Base-by-base conservation (phyloP, 164 flowering plant species). In the Umbilicus rupestris region DNA sequence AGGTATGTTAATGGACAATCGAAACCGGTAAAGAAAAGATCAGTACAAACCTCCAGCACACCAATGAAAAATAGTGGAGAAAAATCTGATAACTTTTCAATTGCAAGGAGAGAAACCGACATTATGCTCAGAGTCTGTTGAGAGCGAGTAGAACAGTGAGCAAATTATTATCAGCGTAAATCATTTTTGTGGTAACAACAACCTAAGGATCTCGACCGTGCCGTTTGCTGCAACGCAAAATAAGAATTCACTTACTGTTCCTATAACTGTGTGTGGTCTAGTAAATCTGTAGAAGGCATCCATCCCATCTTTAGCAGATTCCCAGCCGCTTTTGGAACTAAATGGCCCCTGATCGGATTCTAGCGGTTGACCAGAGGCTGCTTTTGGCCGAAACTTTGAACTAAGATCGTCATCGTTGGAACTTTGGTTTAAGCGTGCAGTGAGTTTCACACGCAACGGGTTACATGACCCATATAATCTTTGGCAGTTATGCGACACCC, bases 91-190 rank as follows among this genome's bases (percentile, higher is more conserved):
- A 80, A 60, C 58, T 81, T 89, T 76, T 89, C 75, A 8, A 89
- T 85, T 49, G 98, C 95, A 64, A 94, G 92, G 64, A 94, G 89
- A 70, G 98, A 91, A 74, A 94, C 97, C 30, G 58, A 52, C 58
- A 52, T 52, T 22, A 52, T 52, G 58, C 58, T 52, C 30, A 52
- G 29, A 24, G 58, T 52, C 58, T 52, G 58, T 52, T 24, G 30
- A 52, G 24, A 22, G 58, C 15, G 15, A 41, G 30, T 52, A 24
- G 28, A 22, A 22, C 24, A 52, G 29, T 24, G 9, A 52, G 58
- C 58, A 22, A 8, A n/a, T 44, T 19, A 44, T 0, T 44, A 44
- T 1, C 7, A 35, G 1, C 3, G 44, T 17, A 44, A 1, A 19
- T 19, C 19, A 17, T n/a, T 47, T 47, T 47, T 19, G 17, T 47